Conservation (phyloP, 345 rosid genomes). For the Nephelium lappaceum region DNA sequence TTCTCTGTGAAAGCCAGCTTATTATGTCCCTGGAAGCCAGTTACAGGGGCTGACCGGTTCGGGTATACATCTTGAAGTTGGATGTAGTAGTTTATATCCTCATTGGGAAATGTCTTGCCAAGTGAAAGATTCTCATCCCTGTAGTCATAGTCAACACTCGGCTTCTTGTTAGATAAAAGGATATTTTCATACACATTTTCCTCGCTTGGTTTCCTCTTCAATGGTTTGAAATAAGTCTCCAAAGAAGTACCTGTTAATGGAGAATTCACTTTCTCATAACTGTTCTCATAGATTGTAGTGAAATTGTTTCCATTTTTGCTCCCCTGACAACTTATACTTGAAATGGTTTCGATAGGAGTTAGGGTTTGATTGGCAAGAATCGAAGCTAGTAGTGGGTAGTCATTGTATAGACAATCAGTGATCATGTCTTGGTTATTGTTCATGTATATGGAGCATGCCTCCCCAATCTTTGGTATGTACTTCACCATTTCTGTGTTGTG, state of each 20-base stretch:
- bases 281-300: slow-evolving; percentile 3
- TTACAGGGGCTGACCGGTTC: slow-evolving; percentile 25
- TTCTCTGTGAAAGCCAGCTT: slow-evolving; percentile 27
- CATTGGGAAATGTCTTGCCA: slow-evolving; percentile 4
- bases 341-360: slow-evolving; percentile 30
- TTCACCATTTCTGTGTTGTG: slow-evolving; percentile 12
- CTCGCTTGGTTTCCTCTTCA: slow-evolving; percentile 33
- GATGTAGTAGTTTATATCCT: slow-evolving; percentile 18
- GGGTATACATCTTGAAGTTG: slow-evolving; percentile 30
- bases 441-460: slow-evolving; percentile 13
- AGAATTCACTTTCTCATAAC: slow-evolving; percentile 25
- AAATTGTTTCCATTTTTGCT: slow-evolving; percentile 21
- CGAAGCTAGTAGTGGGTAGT: slow-evolving; percentile 41
- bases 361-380: slow-evolving; percentile 36
- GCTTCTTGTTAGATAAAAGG: slow-evolving; percentile 22
- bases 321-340: slow-evolving; percentile 28
- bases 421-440: slow-evolving; percentile 28
- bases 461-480: slow-evolving; percentile 22
- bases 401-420: slow-evolving; percentile 39
- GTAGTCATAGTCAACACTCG: slow-evolving; percentile 7
- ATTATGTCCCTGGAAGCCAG: slow-evolving; percentile 29
- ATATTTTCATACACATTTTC: slow-evolving; percentile 23
- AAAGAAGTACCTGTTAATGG: slow-evolving; percentile 29
- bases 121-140: slow-evolving; percentile 20
- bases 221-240: slow-evolving; percentile 22